Base-by-base conservation (phyloP, 768 basidiomycete species). In the Fomitopsis pulvina region DNA sequence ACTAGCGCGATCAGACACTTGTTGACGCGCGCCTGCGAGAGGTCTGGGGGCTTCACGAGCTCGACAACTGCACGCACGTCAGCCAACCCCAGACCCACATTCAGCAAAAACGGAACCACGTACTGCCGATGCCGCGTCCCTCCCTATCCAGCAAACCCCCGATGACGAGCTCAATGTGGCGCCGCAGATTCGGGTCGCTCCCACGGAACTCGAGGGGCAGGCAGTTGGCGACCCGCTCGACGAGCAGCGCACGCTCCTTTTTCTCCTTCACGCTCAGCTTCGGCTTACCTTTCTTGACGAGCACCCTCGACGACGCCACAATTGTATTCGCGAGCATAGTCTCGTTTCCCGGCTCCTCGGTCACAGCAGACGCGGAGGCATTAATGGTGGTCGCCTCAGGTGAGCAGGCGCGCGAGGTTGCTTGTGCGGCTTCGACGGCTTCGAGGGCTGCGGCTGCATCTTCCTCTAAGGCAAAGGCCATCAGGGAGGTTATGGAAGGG, bases 1-100 rank as follows among this genome's bases (percentile, higher is more conserved):
- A 94, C 92, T 6, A 97, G 71, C 1, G 92, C 90, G 46, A 97
- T 92, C 30, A 97, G 73, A 57, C 92, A 95, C 64, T 92, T 94
- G 66, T 96, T 95, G 37, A 92, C 93, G 38, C 88, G 77, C 7
- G 92, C 87, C 70, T 95, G 92, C 46, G 84, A 89, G 30, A 95
- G 76, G 54, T 92, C 88, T 0, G 91, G 89, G 2, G 82, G 82
- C 37, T 73, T 75, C 57, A 93, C 77, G 48, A 94, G 74, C 49
- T 91, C 87, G 26, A 77, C 67, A 21, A 94, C 92, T 95, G 58
- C 3, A 41, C 14, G 4, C 1, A n/a, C 28, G 29, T 28, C 16
- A 20, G 18, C 47, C 34, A 45, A 4, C 41, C 0, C 21, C 2
- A 12, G 4, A 20, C 12, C 29, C 8, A 18, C 40, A 44, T 21